Evolutionary conservation across 345 rosid species (phyloP).

Genomic region (Atalantia buxifolia): DNA sequence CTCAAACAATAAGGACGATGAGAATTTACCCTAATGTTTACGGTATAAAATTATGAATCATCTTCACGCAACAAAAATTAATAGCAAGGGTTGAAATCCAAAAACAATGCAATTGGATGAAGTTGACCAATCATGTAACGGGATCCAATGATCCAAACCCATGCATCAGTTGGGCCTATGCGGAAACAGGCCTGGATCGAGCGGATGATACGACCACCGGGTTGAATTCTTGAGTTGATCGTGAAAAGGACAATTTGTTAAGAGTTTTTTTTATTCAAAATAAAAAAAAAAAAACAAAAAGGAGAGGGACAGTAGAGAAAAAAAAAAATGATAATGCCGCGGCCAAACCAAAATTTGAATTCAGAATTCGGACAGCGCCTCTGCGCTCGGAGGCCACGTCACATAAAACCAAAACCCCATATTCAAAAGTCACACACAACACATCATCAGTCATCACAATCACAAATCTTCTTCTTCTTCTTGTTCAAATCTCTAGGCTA

Average conservation of each 20-base stretch:
- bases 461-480: neutral
- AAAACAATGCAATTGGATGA: no score
- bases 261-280: neutral
- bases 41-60: no score
- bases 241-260: neutral
- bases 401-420: neutral
- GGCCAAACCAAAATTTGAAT: slow-evolving; percentile 14
- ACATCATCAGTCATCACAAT: neutral
- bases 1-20: no score
- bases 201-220: neutral
- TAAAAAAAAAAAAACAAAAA: neutral
- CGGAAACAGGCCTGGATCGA: neutral
- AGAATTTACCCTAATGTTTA: no score
- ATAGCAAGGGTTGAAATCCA: no score
- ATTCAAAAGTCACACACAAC: neutral
- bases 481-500: neutral
- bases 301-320: no score
- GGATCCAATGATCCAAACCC: neutral
- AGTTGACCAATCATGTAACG: no score
- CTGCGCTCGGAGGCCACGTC: neutral
- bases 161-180: neutral
- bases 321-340: slow-evolving; percentile 10
- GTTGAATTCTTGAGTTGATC: neutral
- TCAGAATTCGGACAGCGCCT: slow-evolving; percentile 35
- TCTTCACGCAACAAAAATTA: no score